Base-by-base conservation (phyloP, 768 basidiomycete genomes). In the Pisolithus albus region DNA sequence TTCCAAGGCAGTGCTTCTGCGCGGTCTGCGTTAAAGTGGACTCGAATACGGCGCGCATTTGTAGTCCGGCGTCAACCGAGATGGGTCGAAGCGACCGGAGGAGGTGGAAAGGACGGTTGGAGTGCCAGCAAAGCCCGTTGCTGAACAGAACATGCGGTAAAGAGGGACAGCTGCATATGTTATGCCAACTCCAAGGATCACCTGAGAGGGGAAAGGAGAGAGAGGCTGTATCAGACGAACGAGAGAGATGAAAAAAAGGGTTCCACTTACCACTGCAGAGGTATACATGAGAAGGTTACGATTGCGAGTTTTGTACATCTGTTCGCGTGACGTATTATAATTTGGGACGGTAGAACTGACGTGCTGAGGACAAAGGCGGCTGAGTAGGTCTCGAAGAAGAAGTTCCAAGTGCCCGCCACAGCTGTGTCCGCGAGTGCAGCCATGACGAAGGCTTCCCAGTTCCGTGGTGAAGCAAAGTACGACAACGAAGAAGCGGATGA, bases 131-230 rank as follows among this genome's bases (percentile, higher is more conserved):
- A 95, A 99, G 8, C 96, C 96, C 4, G 96, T 99, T 13, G 94
- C 91, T 7, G 92, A 87, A 67, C 96, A 99, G 73, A 99, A 99
- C 70, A 95, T 93, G 55, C 96, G 86, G 69, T 99, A 99, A 15
- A 97, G 76, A 0, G 96, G 96, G 1, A 98, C 95, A 36, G 95
- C 90, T 10, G 96, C 96, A 65, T 99, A 99, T n/a, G 93, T 87
- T 23, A 86, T 77, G 15, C 95, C 95, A 4, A 88, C 70, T 3
- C 83, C 86, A 26, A 85, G 60, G 26, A 96, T 69, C 44, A 95
- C 82, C 92, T 95, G 55, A 23, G 10, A 36, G 24, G 28, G 46
- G 34, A 21, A 60, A 52, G 44, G 19, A 40, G 13, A 6, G 42
- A 43, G 19, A 46, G 18, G 24, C 11, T 15, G 7, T 26, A 26